A percentile compares a stretch with the other conserved stretches of the same genome.
These are phyloP conservation scores for Apocynum venetum DNA, from an alignment of 257 asterid species.

Conservation along the genomic window DNA sequence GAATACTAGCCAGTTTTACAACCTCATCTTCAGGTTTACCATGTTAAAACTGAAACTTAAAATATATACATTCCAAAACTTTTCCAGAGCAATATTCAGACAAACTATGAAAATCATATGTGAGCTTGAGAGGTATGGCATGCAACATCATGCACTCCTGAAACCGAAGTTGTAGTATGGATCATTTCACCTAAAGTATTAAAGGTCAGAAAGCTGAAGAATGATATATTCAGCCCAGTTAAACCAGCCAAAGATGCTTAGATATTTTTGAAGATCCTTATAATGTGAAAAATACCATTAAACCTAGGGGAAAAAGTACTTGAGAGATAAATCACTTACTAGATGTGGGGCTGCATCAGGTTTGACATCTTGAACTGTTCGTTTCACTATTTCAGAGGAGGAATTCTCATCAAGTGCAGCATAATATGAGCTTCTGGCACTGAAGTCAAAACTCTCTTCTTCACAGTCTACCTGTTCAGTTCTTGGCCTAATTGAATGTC, in stretches of 20 bases:
- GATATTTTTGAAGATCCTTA: not conserved
- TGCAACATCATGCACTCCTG: not conserved
- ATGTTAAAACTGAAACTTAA: not conserved
- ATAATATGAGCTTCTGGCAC: conserved; percentile 38
- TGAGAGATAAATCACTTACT: conserved; percentile 36
- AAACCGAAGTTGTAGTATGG: not conserved
- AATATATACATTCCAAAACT: not conserved
- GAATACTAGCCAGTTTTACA: not conserved
- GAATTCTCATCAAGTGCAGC: conserved; percentile 48
- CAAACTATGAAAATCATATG: not conserved
- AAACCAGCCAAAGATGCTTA: not conserved
- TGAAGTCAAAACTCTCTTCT: conserved; percentile 38
- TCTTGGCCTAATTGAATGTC: conserved; percentile 36
- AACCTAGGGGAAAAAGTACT: not conserved
- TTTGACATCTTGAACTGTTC: conserved; percentile 23
- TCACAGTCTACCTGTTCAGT: conserved; percentile 23
- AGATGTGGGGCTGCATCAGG: conserved; percentile 25
- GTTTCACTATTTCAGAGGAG: conserved; percentile 27
- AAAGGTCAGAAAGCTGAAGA: not conserved
- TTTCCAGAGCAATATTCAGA: not conserved
- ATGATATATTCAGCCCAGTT: too few relatives aligned
- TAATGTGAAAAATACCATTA: not conserved
- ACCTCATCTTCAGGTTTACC: not conserved
- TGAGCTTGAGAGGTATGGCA: not conserved
- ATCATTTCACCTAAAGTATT: not conserved